A percentile compares a stretch with the other conserved stretches of the same genome.
These are phyloP conservation scores for Mortierella sp. DNA, from an alignment of 371 early-diverging fungal species.

Conservation along the genomic window DNA sequence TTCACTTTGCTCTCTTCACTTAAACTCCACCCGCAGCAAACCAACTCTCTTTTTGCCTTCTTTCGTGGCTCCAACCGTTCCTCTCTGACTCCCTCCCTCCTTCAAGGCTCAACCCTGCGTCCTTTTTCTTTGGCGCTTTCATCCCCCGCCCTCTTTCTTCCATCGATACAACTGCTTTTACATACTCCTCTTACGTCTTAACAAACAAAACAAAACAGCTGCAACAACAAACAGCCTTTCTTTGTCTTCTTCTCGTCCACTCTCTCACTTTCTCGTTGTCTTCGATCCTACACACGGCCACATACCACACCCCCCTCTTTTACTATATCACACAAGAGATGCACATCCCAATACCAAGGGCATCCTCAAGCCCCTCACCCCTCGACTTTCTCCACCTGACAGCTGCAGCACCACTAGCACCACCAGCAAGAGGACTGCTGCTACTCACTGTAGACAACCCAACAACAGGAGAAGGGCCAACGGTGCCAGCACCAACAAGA, in stretches of 20 bases:
- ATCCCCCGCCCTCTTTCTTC: neutral
- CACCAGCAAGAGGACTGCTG: neutral
- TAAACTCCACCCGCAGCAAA: constrained; percentile 4
- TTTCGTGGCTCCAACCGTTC: neutral
- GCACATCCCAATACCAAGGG: neutral
- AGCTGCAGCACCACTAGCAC: neutral
- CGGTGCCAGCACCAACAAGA: constrained; percentile 18
- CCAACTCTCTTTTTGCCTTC: too few relatives aligned
- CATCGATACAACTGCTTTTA: neutral
- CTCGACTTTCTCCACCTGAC: neutral
- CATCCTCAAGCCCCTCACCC: neutral
- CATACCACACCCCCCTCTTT: neutral
- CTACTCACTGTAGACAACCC: neutral
- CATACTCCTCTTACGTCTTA: neutral
- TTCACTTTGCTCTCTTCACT: neutral
- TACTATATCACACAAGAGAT: neutral
- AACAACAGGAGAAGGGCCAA: neutral
- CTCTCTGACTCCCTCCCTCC: neutral
- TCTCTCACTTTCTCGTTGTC: neutral
- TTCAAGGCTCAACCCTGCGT: neutral
- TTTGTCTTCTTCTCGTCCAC: neutral
- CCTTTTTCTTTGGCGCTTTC: neutral
- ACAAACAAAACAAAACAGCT: neutral
- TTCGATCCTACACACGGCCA: neutral
- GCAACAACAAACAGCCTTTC: neutral